Conservation (phyloP, 345 rosid genomes). For the Heritiera littoralis region DNA sequence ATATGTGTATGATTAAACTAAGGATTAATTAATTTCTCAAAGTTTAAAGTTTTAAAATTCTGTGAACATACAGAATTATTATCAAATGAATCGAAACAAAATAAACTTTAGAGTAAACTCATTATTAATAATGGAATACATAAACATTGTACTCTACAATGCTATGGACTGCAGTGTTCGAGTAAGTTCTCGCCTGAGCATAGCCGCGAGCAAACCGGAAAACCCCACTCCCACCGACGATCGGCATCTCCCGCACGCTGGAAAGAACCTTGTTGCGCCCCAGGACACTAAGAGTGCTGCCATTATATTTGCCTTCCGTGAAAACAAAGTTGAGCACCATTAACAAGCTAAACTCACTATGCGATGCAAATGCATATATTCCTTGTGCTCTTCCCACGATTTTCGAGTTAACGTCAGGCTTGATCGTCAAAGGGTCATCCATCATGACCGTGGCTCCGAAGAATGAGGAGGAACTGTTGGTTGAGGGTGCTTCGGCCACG, state of each 20-base stretch:
- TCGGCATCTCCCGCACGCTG: not conserved
- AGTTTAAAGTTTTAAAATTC: not conserved
- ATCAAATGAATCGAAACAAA: too few species aligned
- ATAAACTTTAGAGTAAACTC: not conserved
- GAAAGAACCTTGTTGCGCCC: not conserved
- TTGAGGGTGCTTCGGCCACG: not conserved
- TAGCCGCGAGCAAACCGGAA: not conserved
- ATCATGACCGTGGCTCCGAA: constrained; percentile 5
- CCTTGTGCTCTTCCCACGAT: constrained; percentile 3
- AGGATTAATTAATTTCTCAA: not conserved
- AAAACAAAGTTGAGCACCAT: not conserved
- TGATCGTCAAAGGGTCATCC: constrained; percentile 2
- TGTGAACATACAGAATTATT: not conserved
- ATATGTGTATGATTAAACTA: too few species aligned
- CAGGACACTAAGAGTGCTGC: not conserved
- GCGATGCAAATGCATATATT: not conserved
- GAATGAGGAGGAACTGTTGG: not conserved
- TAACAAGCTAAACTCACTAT: not conserved
- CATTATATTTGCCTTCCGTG: not conserved
- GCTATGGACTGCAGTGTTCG: not conserved
- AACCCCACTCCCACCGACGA: not conserved
- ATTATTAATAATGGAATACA: not conserved
- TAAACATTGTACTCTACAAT: not conserved
- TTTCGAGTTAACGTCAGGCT: not conserved
- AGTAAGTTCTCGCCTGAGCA: not conserved